A percentile compares a stretch with the other conserved stretches of the same genome.
Evolutionary conservation across 805 yeast species (phyloP).

Genomic region (Lachancea lanzarotensis): DNA sequence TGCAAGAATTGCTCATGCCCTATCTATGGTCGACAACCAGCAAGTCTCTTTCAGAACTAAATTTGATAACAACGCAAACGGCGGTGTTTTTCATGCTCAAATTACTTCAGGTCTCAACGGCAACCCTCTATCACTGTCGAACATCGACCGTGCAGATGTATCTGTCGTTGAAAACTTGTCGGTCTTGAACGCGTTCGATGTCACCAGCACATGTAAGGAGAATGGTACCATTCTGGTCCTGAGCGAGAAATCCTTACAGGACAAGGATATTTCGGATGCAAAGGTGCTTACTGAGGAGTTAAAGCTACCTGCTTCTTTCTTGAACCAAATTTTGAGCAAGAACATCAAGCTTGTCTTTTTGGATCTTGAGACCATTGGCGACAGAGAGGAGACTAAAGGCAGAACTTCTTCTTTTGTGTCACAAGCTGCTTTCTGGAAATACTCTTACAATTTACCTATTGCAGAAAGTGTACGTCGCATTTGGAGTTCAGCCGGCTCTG

Average conservation of each 20-base stretch:
- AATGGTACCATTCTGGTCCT: conserved; percentile 48
- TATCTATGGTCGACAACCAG: conserved; percentile 55
- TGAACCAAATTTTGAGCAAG: conserved; percentile 46
- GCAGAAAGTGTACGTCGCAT: conserved; percentile 69
- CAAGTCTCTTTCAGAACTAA: conserved; percentile 51
- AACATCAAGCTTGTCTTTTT: conserved; percentile 48
- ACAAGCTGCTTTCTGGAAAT: conserved; percentile 77
- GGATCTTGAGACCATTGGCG: conserved; percentile 59
- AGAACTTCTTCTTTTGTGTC: conserved; percentile 66
- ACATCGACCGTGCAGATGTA: conserved; percentile 55
- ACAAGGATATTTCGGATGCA: conserved; percentile 31
- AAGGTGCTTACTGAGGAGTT: conserved; percentile 46
- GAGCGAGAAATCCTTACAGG: conserved; percentile 30
- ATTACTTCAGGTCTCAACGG: conserved; percentile 35
- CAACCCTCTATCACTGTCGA: conserved; percentile 15
- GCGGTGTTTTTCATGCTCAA: conserved; percentile 72
- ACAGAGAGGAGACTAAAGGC: conserved; percentile 65
- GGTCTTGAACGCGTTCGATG: conserved; percentile 52
- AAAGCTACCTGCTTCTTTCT: conserved; percentile 41
- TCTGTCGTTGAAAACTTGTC: conserved; percentile 56
- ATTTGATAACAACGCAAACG: conserved; percentile 64
- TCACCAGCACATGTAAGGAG: conserved; percentile 50
- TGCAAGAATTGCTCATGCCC: conserved; percentile 58
- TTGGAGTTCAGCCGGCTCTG: conserved; percentile 74
- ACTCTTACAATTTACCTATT: conserved; percentile 46